phyloP scores from a whole-genome alignment of 495 filamentous ascomycete genomes.

The Neurospora hispaniola region DNA sequence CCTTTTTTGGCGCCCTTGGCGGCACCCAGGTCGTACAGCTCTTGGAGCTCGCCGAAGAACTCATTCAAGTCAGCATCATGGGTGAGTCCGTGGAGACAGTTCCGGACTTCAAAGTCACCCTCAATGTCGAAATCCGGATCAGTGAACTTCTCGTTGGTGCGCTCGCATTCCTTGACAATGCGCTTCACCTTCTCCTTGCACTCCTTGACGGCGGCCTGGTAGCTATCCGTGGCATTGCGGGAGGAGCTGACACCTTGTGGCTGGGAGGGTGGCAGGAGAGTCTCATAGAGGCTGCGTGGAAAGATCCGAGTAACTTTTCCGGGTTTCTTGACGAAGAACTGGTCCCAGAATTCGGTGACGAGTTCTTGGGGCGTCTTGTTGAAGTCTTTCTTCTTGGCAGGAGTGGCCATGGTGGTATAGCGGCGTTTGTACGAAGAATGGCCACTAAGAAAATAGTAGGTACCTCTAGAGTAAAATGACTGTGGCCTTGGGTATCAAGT shows the following conservation, averaged over 20 bases:
- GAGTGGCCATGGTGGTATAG: not conserved
- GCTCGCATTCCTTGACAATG: conserved; percentile 59
- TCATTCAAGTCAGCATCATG: not conserved
- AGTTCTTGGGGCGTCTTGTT: conserved; percentile 21
- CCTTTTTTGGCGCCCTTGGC: conserved; percentile 8
- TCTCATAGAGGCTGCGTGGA: conserved; percentile 19
- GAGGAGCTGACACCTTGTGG: conserved; percentile 11
- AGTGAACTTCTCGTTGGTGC: conserved; percentile 68
- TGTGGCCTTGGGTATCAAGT: not conserved
- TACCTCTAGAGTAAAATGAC: not conserved
- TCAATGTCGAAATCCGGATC: conserved; percentile 72
- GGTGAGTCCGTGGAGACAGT: conserved; percentile 21
- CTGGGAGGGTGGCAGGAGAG: conserved; percentile 15
- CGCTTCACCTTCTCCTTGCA: conserved; percentile 57
- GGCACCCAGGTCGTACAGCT: not conserved
- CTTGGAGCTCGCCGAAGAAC: not conserved
- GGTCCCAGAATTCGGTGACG: conserved; percentile 21
- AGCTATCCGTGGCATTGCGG: conserved; percentile 35
- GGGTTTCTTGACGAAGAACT: conserved; percentile 20
- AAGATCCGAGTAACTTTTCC: conserved; percentile 24
- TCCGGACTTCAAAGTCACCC: conserved; percentile 30
- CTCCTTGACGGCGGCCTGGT: conserved; percentile 51
- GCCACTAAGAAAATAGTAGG: not conserved
- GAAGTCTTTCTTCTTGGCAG: conserved; percentile 9
- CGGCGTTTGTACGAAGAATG: not conserved